phyloP scores from a whole-genome alignment of 139 green algal genomes.

The Tetraselmis chui region DNA sequence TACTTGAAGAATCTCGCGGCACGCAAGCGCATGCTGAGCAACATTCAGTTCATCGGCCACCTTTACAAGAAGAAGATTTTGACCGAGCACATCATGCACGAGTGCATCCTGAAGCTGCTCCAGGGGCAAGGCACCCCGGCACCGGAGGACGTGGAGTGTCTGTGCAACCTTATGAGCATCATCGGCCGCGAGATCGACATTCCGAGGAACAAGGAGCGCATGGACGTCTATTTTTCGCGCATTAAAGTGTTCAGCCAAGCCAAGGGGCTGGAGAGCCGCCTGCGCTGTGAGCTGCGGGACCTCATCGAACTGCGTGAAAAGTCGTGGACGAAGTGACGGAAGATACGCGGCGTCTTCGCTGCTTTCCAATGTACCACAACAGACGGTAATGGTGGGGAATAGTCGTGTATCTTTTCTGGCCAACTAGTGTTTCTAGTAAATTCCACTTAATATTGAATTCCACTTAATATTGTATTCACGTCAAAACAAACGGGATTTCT shows the following conservation, averaged over 20 bases:
- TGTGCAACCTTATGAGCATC: constrained; percentile 92
- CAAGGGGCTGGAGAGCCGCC: constrained; percentile 58
- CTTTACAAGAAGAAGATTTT: constrained; percentile 84
- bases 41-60: constrained; percentile 97
- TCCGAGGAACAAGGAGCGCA: constrained; percentile 30
- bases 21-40: constrained; percentile 80
- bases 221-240: constrained; percentile 81
- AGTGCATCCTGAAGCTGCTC: constrained; percentile 66
- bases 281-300: constrained; percentile 76
- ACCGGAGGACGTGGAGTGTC: constrained; percentile 90
- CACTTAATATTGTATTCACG: too few relatives aligned
- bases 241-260: constrained; percentile 50
- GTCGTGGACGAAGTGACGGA: constrained; percentile 60
- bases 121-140: constrained; percentile 32
- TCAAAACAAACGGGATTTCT: too few relatives aligned
- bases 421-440: too few relatives aligned
- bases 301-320: constrained; percentile 25
- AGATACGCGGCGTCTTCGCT: too few relatives aligned
- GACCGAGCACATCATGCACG: constrained; percentile 96
- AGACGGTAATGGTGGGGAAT: too few relatives aligned
- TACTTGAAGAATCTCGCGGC: constrained; percentile 59
- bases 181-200: constrained; percentile 60
- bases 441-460: too few relatives aligned
- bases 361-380: too few relatives aligned
- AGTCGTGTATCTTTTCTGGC: too few relatives aligned